Base-by-base conservation (phyloP, 768 basidiomycete genomes). In the Kwoniella europaea region DNA sequence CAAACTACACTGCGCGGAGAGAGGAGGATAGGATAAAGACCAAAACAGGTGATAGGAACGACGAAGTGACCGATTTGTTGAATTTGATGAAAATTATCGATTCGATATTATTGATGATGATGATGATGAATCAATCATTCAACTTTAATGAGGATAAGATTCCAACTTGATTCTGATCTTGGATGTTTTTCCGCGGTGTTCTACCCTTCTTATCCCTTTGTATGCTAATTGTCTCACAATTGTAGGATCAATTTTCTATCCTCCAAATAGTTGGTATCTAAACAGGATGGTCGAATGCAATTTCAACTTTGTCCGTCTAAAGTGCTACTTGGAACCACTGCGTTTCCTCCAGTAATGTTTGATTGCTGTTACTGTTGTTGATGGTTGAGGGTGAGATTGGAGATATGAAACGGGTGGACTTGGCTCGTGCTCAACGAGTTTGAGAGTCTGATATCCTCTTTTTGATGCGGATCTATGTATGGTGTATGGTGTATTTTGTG, bases 391-490 rank as follows among this genome's bases (percentile, higher is more conserved):
- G 10, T 12, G 10, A 22, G 12, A 24, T 12, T 10, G 54, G 46
- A 16, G n/a, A 24, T 35, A 44, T 65, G 64, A 65, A 65, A 65
- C 55, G 43, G 64, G 64, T 65, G 64, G 41, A 56, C 64, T 65
- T 56, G 64, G 55, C 64, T 65, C 64, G 64, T 65, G 64, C 64
- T 56, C 42, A 35, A 20, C 29, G n/a, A 20, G 50, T 15, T 24
- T 20, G 18, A 50, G 18, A 50, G 12, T 50, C 18, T 50, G 46
- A 12, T 50, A 18, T 50, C 46, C 18, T 35, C 35, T 15, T 50
- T 50, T 6, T 50, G 46, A 18, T 50, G 18, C 6, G 46, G 46
- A 50, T 50, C 46, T 16, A 50, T 50, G 46, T 35, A 35, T 9
- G 35, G 35, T 50, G 46, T 35, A 35, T 9, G 35, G 35, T 35